Evolutionary conservation across 371 early-diverging fungal species (phyloP).

Genomic region (Coemansia sp.): DNA sequence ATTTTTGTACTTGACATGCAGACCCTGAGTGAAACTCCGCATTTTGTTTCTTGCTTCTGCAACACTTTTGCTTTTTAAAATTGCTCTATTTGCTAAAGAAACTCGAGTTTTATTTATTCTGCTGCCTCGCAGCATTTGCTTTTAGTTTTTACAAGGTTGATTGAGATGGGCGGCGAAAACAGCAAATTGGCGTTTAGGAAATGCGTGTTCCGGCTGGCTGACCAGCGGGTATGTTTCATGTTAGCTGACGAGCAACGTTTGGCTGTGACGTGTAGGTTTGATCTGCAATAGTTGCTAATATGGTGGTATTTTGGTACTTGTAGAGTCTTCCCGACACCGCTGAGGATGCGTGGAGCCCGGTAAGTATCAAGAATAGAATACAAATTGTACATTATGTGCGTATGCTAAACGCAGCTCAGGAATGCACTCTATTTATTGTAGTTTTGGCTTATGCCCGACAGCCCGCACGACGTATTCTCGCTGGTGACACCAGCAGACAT

Average conservation of each 20-base stretch:
- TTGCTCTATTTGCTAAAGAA: too few species aligned
- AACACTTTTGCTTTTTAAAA: not conserved
- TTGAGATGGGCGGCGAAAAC: constrained; percentile 82
- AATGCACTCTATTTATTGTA: constrained; percentile 24
- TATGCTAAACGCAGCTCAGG: not conserved
- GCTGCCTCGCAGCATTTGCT: not conserved
- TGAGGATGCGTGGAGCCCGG: constrained; percentile 72
- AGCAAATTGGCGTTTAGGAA: constrained; percentile 85
- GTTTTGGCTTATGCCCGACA: constrained; percentile 79
- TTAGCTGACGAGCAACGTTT: not conserved
- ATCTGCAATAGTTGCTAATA: not conserved
- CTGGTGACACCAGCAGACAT: constrained; percentile 82
- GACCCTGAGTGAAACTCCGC: not conserved
- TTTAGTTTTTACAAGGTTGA: not conserved
- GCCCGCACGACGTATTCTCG: constrained; percentile 82
- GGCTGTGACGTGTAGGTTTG: not conserved
- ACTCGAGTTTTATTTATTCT: not conserved
- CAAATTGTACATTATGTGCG: not conserved
- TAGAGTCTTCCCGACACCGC: constrained; percentile 66
- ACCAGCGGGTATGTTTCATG: constrained; percentile 64
- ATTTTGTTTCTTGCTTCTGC: not conserved
- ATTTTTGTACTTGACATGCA: not conserved
- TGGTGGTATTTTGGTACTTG: not conserved
- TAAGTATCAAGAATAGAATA: constrained; percentile 26
- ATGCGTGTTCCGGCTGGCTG: constrained; percentile 76